Conservation (phyloP, 306 rosid genomes). For the Dryas alaskensis region DNA sequence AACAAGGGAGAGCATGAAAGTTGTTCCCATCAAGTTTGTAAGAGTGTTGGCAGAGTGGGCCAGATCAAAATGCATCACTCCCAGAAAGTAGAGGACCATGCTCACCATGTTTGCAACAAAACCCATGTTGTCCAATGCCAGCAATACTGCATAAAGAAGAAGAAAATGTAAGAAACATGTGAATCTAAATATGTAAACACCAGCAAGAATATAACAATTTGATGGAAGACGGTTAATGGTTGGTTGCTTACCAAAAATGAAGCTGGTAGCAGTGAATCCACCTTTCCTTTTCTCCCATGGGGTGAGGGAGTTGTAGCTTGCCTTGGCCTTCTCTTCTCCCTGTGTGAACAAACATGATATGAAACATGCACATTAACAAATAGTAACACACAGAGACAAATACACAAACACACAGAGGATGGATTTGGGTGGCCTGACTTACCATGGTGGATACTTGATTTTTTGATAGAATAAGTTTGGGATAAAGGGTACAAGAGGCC, state of each 20-base stretch:
- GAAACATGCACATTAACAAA: background rate
- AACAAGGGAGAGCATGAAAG: constrained; percentile 62
- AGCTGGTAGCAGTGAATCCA: constrained; percentile 66
- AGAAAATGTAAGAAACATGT: background rate
- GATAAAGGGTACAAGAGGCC: constrained; percentile 5
- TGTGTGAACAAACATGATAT: constrained; percentile 1
- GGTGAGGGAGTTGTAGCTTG: constrained; percentile 18
- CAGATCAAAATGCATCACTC: constrained; percentile 60
- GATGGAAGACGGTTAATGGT: background rate
- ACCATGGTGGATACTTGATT: constrained; percentile 14
- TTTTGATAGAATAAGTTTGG: background rate
- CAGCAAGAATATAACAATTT: background rate
- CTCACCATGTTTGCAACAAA: constrained; percentile 82
- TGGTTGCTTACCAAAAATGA: constrained; percentile 56
- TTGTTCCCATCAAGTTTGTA: constrained; percentile 78
- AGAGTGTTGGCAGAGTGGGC: constrained; percentile 68
- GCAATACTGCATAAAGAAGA: constrained; percentile 35
- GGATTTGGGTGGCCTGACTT: constrained; percentile 2
- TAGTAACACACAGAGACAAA: background rate
- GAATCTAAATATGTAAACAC: constrained; percentile 11
- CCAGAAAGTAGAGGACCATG: constrained; percentile 58
- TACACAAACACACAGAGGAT: constrained; percentile 21
- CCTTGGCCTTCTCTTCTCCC: constrained; percentile 42
- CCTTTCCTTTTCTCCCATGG: constrained; percentile 48
- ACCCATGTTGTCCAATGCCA: constrained; percentile 80